Evolutionary conservation across 805 yeast genomes (phyloP), one percentile per base, ranked within the genome.

Genomic region (Ogataea pini): DNA sequence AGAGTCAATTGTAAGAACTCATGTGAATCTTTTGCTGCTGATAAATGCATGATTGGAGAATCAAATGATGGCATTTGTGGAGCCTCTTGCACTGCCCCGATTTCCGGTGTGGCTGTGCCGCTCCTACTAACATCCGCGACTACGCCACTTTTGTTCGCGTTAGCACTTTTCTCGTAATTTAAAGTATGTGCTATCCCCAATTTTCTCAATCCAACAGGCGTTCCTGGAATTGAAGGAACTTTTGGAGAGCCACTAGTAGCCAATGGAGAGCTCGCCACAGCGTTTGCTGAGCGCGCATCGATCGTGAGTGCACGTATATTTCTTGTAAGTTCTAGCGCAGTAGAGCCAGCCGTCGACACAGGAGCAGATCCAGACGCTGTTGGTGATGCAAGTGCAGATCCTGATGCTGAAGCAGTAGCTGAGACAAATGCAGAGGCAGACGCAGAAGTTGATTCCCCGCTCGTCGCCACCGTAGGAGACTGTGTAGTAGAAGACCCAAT

Each of bases 1-100:
- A 57, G 36, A 2, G 55, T 45, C 6, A 34, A 41, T 28, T 48
- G 48, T 22, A 57, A 36, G 18, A 53, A 55, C 20, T 53, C 55
- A 33, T 53, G 58, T 8, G 60, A 57, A 41, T 49, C 53, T 5
- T 45, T 39, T 3, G 50, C 50, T 18, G 49, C 50, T 7, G 46
- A 14, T 12, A 54, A 45, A 41, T 43, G 53, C 41, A 51, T 28
- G 28, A 50, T 44, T n/a, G 57, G 55, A 2, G 57, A 54, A 4
- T 49, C 19, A 19, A 54, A 31, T 14, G 34, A 31, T 14, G 34
- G 34, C 34, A 31, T 31, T 12, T 3, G 8, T 31, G 34, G 34
- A 3, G 18, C 47, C 17, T 47, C 43, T n/a, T 47, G 48, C 34
- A 44, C 48, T 5, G 42, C 40, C 29, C 49, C 38, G 10, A 39